Base-by-base conservation (phyloP, 306 rosid species). In the Vigna radiata region DNA sequence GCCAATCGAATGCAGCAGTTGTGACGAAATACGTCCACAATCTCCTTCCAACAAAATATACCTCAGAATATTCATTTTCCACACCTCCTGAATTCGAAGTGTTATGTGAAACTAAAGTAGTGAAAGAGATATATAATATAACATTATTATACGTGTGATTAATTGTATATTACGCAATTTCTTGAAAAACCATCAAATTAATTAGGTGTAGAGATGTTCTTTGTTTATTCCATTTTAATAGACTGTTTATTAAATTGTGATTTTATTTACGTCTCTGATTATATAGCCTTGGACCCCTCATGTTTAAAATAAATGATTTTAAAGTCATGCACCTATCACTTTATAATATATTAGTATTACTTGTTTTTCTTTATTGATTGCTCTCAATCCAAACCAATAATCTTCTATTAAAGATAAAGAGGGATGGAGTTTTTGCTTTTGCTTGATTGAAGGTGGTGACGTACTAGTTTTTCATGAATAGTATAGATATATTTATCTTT, bases 181-280 rank as follows among this genome's bases (percentile, higher is more conserved):
- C 3, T 58, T 25, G 56, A 16, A 49, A 73, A 33, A 67, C 17
- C 69, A 81, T 74, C 52, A 47, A 80, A 68, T 41, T 69, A 70
- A 71, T 29, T 66, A 73, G 69, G 68, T 61, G 48, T 79, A 79
- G 48, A 19, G 37, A 33, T 43, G 70, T 64, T 47, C 41, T 73
- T 39, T 79, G 69, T 80, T 68, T 12, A 44, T 44, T 43, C 11
- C 4, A 43, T 43, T 37, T 7, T 1, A 43, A 10, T 2, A 43
- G 11, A 11, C 11, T 43, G 14, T 11, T 44, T 66, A 37, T 56
- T 69, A 15, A 75, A 78, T 43, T 25, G 68, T 55, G 67, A 79
- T 80, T 82, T 81, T 89, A 86, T 87, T 73, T 76, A 76, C 77
- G 80, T 89, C 77, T 85, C 25, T 29, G 73, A 84, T 78, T 58